Conservation (phyloP, 345 rosid genomes). For the Bretschneidera sinensis region DNA sequence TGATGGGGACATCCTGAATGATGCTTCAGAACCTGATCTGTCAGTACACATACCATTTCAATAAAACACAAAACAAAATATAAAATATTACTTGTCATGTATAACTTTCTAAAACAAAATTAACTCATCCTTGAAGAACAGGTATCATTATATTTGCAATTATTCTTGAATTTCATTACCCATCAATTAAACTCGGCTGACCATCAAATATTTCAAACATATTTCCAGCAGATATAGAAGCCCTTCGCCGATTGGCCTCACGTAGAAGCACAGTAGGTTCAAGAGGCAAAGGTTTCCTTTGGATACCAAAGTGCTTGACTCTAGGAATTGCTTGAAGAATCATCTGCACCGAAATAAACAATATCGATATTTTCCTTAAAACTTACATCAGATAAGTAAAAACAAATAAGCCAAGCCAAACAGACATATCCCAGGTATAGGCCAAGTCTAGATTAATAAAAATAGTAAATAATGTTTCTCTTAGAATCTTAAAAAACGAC, state of each 20-base stretch:
- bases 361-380: not conserved
- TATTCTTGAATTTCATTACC: conserved; percentile 46
- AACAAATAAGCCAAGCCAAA: not conserved
- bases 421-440: not conserved
- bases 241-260: conserved; percentile 93
- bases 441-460: too few relatives aligned
- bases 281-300: conserved; percentile 82
- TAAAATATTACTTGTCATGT: not conserved
- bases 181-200: conserved; percentile 51
- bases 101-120: conserved; percentile 8
- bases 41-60: conserved; percentile 31
- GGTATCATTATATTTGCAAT: conserved; percentile 10
- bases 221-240: conserved; percentile 97
- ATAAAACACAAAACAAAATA: conserved; percentile 19
- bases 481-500: not conserved
- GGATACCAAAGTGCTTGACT: conserved; percentile 80
- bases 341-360: conserved; percentile 38
- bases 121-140: conserved; percentile 1
- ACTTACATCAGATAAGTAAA: not conserved
- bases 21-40: conserved; percentile 71
- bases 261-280: conserved; percentile 93
- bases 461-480: too few relatives aligned
- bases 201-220: conserved; percentile 62
- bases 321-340: conserved; percentile 75
- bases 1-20: conserved; percentile 40